Conservation (phyloP, 169 alveolate species). For the Cryptosporidium parvum region DNA sequence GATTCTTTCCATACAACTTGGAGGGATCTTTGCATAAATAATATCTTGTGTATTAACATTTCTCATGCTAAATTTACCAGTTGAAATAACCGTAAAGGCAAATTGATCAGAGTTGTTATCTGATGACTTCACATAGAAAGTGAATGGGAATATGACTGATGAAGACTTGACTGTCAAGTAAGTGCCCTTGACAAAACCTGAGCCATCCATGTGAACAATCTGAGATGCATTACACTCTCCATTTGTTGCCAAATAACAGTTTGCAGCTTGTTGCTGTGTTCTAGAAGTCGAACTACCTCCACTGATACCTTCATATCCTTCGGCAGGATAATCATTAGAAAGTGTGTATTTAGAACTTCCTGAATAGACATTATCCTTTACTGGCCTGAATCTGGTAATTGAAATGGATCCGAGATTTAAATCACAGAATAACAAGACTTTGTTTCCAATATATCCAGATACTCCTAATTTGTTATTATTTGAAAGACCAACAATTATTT, state of each 20-base stretch:
- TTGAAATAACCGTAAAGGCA: conserved; percentile 9
- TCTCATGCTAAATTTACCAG: conserved; percentile 54
- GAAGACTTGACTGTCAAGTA: conserved; percentile 20
- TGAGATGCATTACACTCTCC: conserved; percentile 48
- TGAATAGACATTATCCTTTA: neutral
- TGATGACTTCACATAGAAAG: conserved; percentile 12
- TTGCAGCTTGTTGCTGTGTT: conserved; percentile 51
- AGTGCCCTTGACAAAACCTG: conserved; percentile 40
- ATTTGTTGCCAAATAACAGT: conserved; percentile 46
- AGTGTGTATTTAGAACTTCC: neutral
- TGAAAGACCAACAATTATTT: conserved; percentile 21
- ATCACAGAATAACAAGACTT: neutral
- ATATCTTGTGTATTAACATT: conserved; percentile 33
- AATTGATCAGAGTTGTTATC: conserved; percentile 49
- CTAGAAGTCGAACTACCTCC: conserved; percentile 62
- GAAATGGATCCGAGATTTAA: neutral
- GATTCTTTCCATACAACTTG: conserved; percentile 50
- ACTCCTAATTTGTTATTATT: conserved; percentile 40
- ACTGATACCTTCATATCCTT: conserved; percentile 46
- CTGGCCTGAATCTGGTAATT: conserved; percentile 30
- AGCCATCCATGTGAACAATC: conserved; percentile 38
- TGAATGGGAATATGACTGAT: conserved; percentile 39
- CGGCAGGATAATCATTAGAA: conserved; percentile 45
- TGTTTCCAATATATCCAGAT: conserved; percentile 14
- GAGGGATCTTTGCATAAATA: conserved; percentile 8